Conservation (phyloP, 2,329 filamentous ascomycete genomes). For the Stylonectria norvegica region DNA sequence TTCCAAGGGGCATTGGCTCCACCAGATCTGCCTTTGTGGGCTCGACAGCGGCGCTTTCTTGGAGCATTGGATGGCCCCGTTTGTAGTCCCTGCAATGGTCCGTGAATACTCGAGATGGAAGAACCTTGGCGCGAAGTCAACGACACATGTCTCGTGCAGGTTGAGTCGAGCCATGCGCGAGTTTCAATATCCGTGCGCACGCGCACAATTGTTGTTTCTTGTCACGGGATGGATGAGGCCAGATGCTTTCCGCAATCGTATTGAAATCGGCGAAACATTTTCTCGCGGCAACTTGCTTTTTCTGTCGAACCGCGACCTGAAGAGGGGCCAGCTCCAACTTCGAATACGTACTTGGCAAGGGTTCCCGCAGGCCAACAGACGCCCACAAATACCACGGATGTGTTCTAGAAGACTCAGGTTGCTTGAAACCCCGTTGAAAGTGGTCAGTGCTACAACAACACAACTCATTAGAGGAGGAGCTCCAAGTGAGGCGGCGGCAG, state of each 20-base stretch:
- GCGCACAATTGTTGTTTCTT: slow-evolving; percentile 4
- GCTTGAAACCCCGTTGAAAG: too few species aligned
- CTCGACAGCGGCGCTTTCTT: slow-evolving; percentile 24
- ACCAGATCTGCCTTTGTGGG: slow-evolving; percentile 28
- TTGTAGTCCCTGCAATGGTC: slow-evolving; percentile 12
- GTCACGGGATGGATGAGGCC: slow-evolving; percentile 2
- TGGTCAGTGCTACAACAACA: too few species aligned
- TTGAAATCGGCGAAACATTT: background rate
- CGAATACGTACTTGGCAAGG: slow-evolving; percentile 14
- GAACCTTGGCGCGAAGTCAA: slow-evolving; percentile 14
- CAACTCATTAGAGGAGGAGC: background rate
- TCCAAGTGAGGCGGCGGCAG: background rate
- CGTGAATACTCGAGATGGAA: slow-evolving; percentile 15
- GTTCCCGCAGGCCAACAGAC: too few species aligned
- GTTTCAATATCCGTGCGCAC: slow-evolving; percentile 12
- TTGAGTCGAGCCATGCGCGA: slow-evolving; percentile 11
- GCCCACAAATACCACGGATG: too few species aligned
- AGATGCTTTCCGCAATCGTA: background rate
- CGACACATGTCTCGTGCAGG: slow-evolving; percentile 4
- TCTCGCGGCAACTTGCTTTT: background rate
- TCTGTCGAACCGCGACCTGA: slow-evolving; percentile 3
- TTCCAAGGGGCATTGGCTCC: slow-evolving; percentile 25
- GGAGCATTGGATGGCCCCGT: slow-evolving; percentile 26
- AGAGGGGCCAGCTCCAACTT: slow-evolving; percentile 7
- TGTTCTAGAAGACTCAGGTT: too few species aligned